These are phyloP conservation scores for Fusarium metavorans DNA, from an alignment of 2,329 filamentous ascomycete species.

Conservation along the genomic window DNA sequence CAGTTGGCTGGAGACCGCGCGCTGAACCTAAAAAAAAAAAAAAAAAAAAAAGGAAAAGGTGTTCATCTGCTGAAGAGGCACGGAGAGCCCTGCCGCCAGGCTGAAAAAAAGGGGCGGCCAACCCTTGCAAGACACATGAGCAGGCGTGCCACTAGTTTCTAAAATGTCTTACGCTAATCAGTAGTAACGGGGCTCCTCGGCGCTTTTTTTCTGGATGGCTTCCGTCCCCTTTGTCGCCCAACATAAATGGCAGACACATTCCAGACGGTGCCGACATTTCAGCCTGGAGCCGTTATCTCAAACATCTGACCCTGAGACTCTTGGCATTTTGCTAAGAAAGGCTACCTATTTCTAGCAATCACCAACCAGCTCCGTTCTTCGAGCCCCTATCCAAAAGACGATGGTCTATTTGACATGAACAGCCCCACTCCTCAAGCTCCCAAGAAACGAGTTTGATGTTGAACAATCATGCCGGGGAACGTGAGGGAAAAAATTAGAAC, in stretches of 20 bases:
- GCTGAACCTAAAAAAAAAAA: background rate
- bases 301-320: too few relatives aligned
- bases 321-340: too few relatives aligned
- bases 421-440: too few relatives aligned
- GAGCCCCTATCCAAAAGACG: too few relatives aligned
- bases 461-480: too few relatives aligned
- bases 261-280: background rate
- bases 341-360: too few relatives aligned
- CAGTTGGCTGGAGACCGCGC: too few relatives aligned
- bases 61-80: background rate
- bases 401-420: too few relatives aligned
- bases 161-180: background rate
- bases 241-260: background rate
- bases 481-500: too few relatives aligned
- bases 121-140: background rate
- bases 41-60: background rate
- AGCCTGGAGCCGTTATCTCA: background rate
- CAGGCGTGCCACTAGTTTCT: background rate
- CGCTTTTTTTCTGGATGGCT: background rate
- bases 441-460: too few relatives aligned
- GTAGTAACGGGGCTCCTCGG: background rate
- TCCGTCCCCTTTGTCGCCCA: background rate
- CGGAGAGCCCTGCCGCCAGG: background rate
- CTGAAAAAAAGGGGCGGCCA: background rate
- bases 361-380: too few relatives aligned